These are phyloP conservation scores for Phlegmacium glaucopus DNA, from an alignment of 768 basidiomycete species.

Conservation along the genomic window DNA sequence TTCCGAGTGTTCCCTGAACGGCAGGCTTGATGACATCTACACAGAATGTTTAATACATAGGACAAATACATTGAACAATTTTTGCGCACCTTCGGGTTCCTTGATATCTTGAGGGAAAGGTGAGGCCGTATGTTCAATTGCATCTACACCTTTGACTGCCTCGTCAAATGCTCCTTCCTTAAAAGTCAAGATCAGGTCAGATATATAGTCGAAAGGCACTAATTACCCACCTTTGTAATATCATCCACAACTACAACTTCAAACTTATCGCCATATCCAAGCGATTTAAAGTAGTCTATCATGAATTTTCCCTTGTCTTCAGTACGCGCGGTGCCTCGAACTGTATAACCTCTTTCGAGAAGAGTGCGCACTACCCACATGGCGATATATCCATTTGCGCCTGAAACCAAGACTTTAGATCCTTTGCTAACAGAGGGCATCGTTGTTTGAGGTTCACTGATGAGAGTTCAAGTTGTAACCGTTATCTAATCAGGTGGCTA, in stretches of 20 bases:
- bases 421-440: conserved; percentile 27
- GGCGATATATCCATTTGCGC: conserved; percentile 61
- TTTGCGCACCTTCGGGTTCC: conserved; percentile 35
- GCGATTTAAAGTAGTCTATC: conserved; percentile 49
- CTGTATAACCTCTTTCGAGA: conserved; percentile 58
- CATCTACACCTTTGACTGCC: conserved; percentile 72
- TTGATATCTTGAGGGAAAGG: conserved; percentile 46
- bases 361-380: conserved; percentile 52
- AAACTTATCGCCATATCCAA: conserved; percentile 48
- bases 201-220: neutral
- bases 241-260: conserved; percentile 67
- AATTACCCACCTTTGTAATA: conserved; percentile 36
- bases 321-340: conserved; percentile 67
- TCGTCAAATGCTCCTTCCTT: conserved; percentile 73
- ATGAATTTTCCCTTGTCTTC: conserved; percentile 55
- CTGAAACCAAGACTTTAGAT: conserved; percentile 46
- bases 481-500: too few relatives aligned
- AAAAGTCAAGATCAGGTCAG: neutral
- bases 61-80: neutral
- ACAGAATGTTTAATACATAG: neutral
- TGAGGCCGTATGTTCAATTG: conserved; percentile 65
- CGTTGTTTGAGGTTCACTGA: too few relatives aligned
- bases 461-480: too few relatives aligned
- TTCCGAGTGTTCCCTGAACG: conserved; percentile 62
- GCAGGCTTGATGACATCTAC: conserved; percentile 70